These are phyloP conservation scores for Starmerella vaccinii DNA, from an alignment of 805 yeast genomes.

Conservation along the genomic window DNA sequence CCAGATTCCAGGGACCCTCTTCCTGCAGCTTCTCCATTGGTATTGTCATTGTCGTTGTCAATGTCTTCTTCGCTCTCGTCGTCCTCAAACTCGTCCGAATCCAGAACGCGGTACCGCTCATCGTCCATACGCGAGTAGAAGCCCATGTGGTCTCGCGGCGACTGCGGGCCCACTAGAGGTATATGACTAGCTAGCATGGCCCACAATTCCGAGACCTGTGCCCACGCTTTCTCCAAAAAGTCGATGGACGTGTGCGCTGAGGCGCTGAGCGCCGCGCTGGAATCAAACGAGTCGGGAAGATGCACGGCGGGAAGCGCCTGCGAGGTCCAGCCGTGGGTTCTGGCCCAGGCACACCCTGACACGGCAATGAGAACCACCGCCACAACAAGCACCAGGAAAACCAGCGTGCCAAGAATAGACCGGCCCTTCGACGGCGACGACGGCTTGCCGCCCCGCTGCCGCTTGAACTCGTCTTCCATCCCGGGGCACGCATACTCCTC, in stretches of 20 bases:
- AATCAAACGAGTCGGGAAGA: background rate
- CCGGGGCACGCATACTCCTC: conserved; percentile 79
- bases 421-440: background rate
- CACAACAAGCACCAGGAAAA: background rate
- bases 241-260: background rate
- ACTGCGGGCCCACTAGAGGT: conserved; percentile 20
- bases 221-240: background rate
- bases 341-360: background rate
- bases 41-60: no score
- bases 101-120: conserved; percentile 28
- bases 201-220: conserved; percentile 11
- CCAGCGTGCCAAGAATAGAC: background rate
- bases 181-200: background rate
- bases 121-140: conserved; percentile 31
- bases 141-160: conserved; percentile 23
- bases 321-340: background rate
- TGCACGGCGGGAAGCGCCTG: background rate
- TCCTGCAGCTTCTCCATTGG: no score
- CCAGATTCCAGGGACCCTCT: no score
- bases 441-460: background rate
- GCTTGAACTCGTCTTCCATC: conserved; percentile 50
- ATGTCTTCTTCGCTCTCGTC: conserved; percentile 6
- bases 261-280: background rate
- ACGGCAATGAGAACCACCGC: background rate
- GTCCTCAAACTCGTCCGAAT: conserved; percentile 10